Conservation (phyloP, 805 yeast species). For the Candida nitratophila region DNA sequence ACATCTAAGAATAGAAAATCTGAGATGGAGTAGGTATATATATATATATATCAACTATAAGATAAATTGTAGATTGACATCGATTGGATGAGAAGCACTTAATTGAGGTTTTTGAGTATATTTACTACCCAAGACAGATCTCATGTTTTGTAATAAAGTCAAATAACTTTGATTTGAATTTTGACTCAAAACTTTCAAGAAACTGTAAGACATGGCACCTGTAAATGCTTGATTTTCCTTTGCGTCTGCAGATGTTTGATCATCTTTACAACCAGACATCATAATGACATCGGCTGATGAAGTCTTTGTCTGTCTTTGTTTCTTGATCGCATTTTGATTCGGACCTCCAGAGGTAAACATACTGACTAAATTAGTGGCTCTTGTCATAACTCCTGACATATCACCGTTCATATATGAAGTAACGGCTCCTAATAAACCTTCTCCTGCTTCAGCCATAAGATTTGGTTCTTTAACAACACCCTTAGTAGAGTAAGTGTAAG, state of each 20-base stretch:
- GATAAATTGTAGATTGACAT: constrained; percentile 18
- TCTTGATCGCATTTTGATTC: constrained; percentile 26
- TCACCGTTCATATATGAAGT: constrained; percentile 51
- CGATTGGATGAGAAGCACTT: constrained; percentile 57
- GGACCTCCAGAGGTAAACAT: constrained; percentile 32
- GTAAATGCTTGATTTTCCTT: constrained; percentile 54
- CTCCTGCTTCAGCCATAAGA: constrained; percentile 59
- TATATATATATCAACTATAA: neutral
- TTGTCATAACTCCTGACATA: constrained; percentile 28
- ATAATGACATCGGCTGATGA: constrained; percentile 64
- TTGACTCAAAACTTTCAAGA: constrained; percentile 46
- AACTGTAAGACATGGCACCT: constrained; percentile 74
- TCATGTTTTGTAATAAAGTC: constrained; percentile 56
- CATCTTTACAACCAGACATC: constrained; percentile 68
- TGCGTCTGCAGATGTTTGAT: constrained; percentile 75
- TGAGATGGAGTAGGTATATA: neutral
- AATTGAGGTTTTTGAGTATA: constrained; percentile 71
- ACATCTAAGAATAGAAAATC: too few species aligned
- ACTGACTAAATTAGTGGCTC: constrained; percentile 35
- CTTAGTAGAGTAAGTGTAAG: constrained; percentile 66
- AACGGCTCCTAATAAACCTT: constrained; percentile 49
- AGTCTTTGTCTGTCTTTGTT: constrained; percentile 45
- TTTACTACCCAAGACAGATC: constrained; percentile 45
- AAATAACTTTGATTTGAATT: constrained; percentile 57
- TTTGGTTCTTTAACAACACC: constrained; percentile 72